Base-by-base conservation (phyloP, 768 basidiomycete species). In the Lentinula boryana region DNA sequence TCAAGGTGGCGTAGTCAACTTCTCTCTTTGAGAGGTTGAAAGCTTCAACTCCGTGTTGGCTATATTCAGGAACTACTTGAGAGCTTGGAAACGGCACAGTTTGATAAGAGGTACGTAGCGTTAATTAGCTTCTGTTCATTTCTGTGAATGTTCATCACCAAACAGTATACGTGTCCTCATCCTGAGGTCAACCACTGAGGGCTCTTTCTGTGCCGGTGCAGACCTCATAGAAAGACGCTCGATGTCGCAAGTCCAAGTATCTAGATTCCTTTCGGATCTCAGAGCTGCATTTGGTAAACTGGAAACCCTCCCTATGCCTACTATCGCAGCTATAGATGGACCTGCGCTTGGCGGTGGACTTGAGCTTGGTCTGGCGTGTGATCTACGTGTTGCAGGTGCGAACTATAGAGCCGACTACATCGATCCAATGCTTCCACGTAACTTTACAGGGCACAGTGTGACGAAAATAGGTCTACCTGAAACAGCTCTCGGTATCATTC, bases 261-360 rank as follows among this genome's bases (percentile, higher is more conserved):
- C 83, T 67, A 83, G 80, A 66, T 97, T 96, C 74, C 87, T 97
- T 50, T 73, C 78, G 53, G 85, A 89, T 65, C 78, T 97, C 23
- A 84, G 95, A 32, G 76, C 78, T 41, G 82, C 91, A 8, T 72
- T 98, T 43, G 79, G 81, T 32, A 83, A 83, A 67, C 81, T 98
- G n/a, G 93, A 95, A 73, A 77, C 79, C 43, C 76, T 96, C 36
- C 88, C 89, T 5, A 83, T 95, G 76, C 95, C 95, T 3, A 95
- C 93, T 15, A 90, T 97, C 60, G 90, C 90, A 38, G 93, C 94
- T 4, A 90, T 98, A 44, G 95, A 97, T 69, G 95, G 95, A 0
- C 92, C 91, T 18, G 95, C 95, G 8, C 79, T 98, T 0, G 95
- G 95, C 9, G 95, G 95, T n/a, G 95, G 95, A 1, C 79, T 95